These are phyloP conservation scores for Yarrowia keelungensis DNA, from an alignment of 805 yeast genomes.

Conservation along the genomic window DNA sequence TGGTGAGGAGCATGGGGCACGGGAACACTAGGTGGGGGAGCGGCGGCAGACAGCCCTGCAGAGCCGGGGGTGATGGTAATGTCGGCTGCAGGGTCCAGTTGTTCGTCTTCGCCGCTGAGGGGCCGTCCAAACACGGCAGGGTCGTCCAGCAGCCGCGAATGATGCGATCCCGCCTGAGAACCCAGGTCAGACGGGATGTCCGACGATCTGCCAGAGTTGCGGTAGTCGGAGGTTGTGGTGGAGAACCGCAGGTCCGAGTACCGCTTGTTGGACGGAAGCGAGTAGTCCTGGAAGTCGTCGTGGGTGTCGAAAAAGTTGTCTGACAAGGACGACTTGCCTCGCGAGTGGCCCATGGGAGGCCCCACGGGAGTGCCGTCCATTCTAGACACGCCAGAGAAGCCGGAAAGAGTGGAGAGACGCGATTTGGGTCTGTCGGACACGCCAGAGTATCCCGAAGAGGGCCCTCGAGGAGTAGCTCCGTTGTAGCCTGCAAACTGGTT, in stretches of 20 bases:
- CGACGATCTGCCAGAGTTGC: conserved; percentile 7
- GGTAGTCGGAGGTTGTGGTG: background rate
- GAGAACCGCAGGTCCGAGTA: conserved; percentile 23
- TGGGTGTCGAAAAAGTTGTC: conserved; percentile 15
- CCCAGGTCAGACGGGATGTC: conserved; percentile 9
- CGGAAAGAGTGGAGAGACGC: conserved; percentile 1
- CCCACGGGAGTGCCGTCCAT: conserved; percentile 26
- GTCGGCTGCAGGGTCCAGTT: conserved; percentile 8
- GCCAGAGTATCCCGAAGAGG: background rate
- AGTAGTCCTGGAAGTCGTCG: conserved; percentile 20
- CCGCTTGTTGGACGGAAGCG: conserved; percentile 21
- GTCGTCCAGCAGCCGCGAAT: conserved; percentile 22
- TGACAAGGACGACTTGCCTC: conserved; percentile 1
- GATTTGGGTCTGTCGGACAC: conserved; percentile 10
- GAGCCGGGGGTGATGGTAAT: conserved; percentile 1
- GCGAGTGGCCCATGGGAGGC: background rate
- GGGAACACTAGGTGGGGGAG: background rate
- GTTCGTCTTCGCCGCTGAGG: background rate
- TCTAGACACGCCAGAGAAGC: conserved; percentile 14
- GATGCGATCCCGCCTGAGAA: conserved; percentile 18
- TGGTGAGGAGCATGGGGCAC: conserved; percentile 13
- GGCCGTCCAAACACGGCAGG: conserved; percentile 25
- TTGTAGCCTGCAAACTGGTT: background rate
- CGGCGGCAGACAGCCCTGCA: background rate
- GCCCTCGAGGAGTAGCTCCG: background rate